phyloP scores from a whole-genome alignment of 1,139 yeast genomes.

The Lodderomyces jiufengensis region DNA sequence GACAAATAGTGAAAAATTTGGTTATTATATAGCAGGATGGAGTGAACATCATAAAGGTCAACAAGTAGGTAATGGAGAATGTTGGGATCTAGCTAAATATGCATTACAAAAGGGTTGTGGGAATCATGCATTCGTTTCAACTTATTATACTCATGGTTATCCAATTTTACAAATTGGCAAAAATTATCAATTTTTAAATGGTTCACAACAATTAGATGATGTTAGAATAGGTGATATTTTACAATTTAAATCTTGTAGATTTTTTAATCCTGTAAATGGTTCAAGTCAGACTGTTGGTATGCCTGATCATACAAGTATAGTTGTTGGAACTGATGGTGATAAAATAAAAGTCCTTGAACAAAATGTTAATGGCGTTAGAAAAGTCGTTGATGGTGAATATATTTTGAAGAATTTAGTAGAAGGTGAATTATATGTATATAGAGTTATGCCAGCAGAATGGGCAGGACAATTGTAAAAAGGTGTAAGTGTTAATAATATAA shows the following conservation, averaged over 20 bases:
- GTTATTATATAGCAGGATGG: constrained; percentile 62
- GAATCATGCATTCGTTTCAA: constrained; percentile 57
- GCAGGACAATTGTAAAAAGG: constrained; percentile 24
- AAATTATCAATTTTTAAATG: constrained; percentile 18
- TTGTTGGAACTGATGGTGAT: constrained; percentile 33
- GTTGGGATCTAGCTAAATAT: constrained; percentile 73
- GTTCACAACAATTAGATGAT: constrained; percentile 29
- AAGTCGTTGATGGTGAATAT: constrained; percentile 46
- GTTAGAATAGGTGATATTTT: constrained; percentile 41
- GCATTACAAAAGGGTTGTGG: constrained; percentile 61
- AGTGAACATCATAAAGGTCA: constrained; percentile 52
- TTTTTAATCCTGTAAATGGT: constrained; percentile 31
- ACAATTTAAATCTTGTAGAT: constrained; percentile 41
- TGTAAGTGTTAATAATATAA: not conserved
- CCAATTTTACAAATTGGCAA: constrained; percentile 40
- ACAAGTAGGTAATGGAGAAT: constrained; percentile 68
- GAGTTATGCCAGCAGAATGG: constrained; percentile 59
- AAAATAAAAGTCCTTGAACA: constrained; percentile 53
- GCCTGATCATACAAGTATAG: constrained; percentile 69
- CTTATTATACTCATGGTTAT: constrained; percentile 56
- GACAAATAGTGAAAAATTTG: constrained; percentile 40
- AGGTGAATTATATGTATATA: constrained; percentile 51
- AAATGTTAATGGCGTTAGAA: constrained; percentile 50
- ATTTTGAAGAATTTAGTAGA: constrained; percentile 39
- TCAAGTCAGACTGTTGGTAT: constrained; percentile 42